Conservation (phyloP, 2,329 filamentous ascomycete species). For the Monilinia vaccinii-corymbosi region DNA sequence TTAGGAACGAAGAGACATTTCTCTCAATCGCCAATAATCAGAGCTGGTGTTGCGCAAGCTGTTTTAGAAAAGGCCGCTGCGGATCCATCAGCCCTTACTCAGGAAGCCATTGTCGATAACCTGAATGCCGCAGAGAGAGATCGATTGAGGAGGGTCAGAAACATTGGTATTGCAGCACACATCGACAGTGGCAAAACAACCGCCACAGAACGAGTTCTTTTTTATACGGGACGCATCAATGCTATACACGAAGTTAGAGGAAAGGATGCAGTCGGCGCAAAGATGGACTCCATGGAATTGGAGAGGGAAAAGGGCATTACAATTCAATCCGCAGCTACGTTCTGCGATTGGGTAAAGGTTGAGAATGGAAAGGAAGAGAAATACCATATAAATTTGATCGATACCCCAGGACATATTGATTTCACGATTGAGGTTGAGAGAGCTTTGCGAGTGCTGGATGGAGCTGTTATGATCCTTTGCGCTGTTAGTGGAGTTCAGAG, state of each 20-base stretch:
- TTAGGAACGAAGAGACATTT: slow-evolving; percentile 22
- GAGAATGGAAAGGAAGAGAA: slow-evolving; percentile 76
- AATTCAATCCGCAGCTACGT: slow-evolving; percentile 96
- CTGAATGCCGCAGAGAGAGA: slow-evolving; percentile 59
- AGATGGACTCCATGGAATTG: slow-evolving; percentile 99
- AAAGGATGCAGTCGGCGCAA: slow-evolving; percentile 89
- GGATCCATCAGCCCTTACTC: slow-evolving; percentile 21
- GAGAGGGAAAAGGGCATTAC: slow-evolving; percentile 98
- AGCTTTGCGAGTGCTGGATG: slow-evolving; percentile 87
- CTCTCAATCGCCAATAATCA: slow-evolving; percentile 21
- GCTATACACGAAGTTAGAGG: slow-evolving; percentile 94
- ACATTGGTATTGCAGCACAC: slow-evolving; percentile 98
- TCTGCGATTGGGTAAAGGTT: slow-evolving; percentile 91
- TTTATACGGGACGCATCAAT: slow-evolving; percentile 96
- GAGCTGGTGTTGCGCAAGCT: slow-evolving; percentile 25
- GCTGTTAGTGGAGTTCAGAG: slow-evolving; percentile 95
- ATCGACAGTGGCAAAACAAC: slow-evolving; percentile 99
- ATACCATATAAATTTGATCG: slow-evolving; percentile 97
- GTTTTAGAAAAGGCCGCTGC: slow-evolving; percentile 27
- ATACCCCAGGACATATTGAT: slow-evolving; percentile 97
- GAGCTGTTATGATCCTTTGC: slow-evolving; percentile 96
- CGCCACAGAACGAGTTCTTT: slow-evolving; percentile 89
- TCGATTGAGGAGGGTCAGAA: slow-evolving; percentile 73
- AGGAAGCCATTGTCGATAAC: slow-evolving; percentile 24
- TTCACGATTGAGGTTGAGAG: slow-evolving; percentile 98